Base-by-base conservation (phyloP, 257 asterid genomes). In the Capsicum pubescens region DNA sequence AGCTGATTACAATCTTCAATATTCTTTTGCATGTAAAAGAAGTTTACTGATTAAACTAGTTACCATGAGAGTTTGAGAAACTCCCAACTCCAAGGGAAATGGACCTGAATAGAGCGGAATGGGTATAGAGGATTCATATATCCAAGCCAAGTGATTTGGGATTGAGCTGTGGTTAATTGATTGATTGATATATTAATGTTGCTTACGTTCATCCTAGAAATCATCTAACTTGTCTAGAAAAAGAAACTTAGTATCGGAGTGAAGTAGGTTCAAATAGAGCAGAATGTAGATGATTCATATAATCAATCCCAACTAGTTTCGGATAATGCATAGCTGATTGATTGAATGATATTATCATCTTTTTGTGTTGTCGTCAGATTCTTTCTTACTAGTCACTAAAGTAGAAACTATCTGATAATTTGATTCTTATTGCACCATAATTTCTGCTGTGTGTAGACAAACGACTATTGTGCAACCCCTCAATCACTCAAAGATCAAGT, bases 401-500 rank as follows among this genome's bases (percentile, higher is more conserved):
- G 5, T 52, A 76, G 63, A 76, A 76, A 76, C 7, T 8, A 5
- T 48, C 63, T 76, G 81, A 76, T 21, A 21, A 63, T 35, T 56
- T 70, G 6, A 50, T 76, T 76, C 63, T 46, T 76, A 4, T 13
- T 52, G 61, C 21, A 52, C 26, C 14, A 21, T 76, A 68, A 84
- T 72, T 60, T 56, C 71, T 78, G 86, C 85, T 88, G 83, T 88
- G 83, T 84, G 88, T 88, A 97, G 99, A 97, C 99, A 50, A 97
- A 96, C 76, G 99, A 96, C 84, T 92, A 87, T 88, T 91, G 97
- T 81, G 95, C 98, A 46, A 94, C 89, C 86, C 90, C 99, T 83
- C 98, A 86, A 92, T 92, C 89, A 86, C 95, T 95, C 82, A 97
- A 93, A 91, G 98, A 95, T 78, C 96, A 93, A 91, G 97, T 97